Base-by-base conservation (phyloP, 2,329 filamentous ascomycete genomes). In the Trichoderma sp. region DNA sequence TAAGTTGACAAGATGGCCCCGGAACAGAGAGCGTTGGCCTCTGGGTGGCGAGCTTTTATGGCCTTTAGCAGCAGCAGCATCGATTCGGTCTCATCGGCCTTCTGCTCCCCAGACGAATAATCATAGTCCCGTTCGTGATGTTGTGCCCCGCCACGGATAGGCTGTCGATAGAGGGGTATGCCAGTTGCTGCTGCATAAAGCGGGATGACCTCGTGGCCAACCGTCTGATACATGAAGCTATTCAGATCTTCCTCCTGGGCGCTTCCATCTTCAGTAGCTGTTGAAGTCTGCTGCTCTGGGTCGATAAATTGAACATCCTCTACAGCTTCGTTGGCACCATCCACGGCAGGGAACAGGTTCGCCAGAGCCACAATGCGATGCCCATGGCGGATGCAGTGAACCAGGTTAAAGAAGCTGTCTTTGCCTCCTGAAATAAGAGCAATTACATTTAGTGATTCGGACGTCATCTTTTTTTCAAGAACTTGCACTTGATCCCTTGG, bases 201-300 rank as follows among this genome's bases (percentile, higher is more conserved):
- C 3, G 95, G 94, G 71, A 98, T 91, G 20, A 98, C 85, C 71
- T 90, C 87, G 81, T 98, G 94, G 13, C 96, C 96, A 73, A 98
- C 93, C 3, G 96, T 99, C 85, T 99, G 96, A 85, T 98, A 99
- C 96, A 99, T 99, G 90, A 96, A 98, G 84, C 95, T 98, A 82
- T 99, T 94, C 76, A 97, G 87, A 80, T 98, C 84, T 62, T 77
- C 80, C 61, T 84, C 79, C 1, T 34, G 53, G 8, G 39, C 17
- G 1, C 36, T 36, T 6, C 11, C 68, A 26, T 53, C 53, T 32
- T 70, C 57, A 28, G 26, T 34, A 17, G 43, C 20, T 23, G 32
- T 23, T 6, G 32, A 30, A 15, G 23, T 17, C 74, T 70, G 72
- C 73, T 74, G 50, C 58, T 67, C 72, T n/a, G 72, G 74, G 9